Base-by-base conservation (phyloP, 352 stramenopile genomes). In the Thalassiosira allenii region DNA sequence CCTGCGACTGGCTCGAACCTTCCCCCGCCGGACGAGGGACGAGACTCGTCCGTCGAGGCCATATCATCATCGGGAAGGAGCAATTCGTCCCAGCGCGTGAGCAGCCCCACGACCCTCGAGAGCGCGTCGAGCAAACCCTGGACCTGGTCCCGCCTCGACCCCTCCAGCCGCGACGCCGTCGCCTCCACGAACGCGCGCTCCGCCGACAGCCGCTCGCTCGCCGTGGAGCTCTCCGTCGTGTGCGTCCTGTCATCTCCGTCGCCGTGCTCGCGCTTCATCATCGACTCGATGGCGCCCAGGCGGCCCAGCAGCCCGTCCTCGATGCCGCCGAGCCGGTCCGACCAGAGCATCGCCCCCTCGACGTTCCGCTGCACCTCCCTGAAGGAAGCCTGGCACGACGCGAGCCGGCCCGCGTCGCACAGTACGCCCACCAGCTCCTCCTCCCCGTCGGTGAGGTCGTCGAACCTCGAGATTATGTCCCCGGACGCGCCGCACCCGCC, bases 161-260 rank as follows among this genome's bases (percentile, higher is more conserved):
- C 1, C 25, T 51, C 51, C 41, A 79, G 2, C 23, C 53, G 43
- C 9, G 54, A 8, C 51, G 68, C 22, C 2, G 63, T 51, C 30
- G 56, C 2, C 25, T 72, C 34, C n/a, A 64, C 52, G 57, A 72
- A 79, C 30, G 47, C 29, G 23, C 57, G 65, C 9, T 69, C 68
- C 33, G 57, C 11, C 37, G 34, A 40, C 25, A 29, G 32, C n/a
- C 58, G 37, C 65, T 69, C 51, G 40, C 44, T 59, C 54, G 51
- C 58, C 20, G 57, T 58, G 0, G 57, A 79, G 43, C 47, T 67
- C 40, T 72, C 57, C 3, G 47, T 73, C 12, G 51, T 72, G 14
- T 79, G 67, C 11, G 69, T 67, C 20, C 62, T 49, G 32, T 79
- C 62, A 33, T 79, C n/a, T 23, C 17, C 37, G 37, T 56, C 67